Base-by-base conservation (phyloP, 108 stramenopile genomes). In the Chaetoceros tenuissimus region DNA sequence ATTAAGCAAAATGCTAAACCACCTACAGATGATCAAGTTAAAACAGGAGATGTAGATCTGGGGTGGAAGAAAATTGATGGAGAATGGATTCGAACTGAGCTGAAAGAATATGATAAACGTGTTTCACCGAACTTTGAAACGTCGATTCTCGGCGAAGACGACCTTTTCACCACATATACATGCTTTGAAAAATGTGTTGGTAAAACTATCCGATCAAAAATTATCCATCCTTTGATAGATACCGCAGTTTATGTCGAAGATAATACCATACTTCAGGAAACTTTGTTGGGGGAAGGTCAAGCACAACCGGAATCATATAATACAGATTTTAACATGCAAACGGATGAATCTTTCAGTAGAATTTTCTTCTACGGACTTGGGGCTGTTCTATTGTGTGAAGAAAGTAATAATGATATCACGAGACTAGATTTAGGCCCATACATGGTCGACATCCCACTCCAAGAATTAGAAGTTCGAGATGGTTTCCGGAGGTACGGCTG, bases 391-490 rank as follows among this genome's bases (percentile, higher is more conserved):
- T 40, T 40, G 34, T 5, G 5, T 10, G 34, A 40, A 10, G 8
- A 40, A 13, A 13, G 13, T 40, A 40, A 49, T 19, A 5, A 17
- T 3, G 48, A 49, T 17, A n/a, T n/a, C n/a, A 7, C n/a, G 8
- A 28, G 49, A 13, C 22, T 7, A 17, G 29, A 52, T 19, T 22
- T 24, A 19, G 61, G 61, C 1, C 61, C 61, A 16, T 53, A 40
- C 23, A 34, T 62, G 7, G 61, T 62, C 1, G 61, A 62, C 26
- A 23, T 62, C 24, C 31, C 30, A 3, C 19, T 40, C 13, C 24
- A 17, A 24, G 23, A 53, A 16, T 1, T 53, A 22, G 8, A 52
- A 7, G 8, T 53, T 13, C 29, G 51, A 44, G 51, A 52, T 22
- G 31, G 5, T 16, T 62, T 53, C 34, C 51, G 51, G 3, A 26